Percentiles rank a stretch among this genome's conserved stretches.
phyloP scores from a whole-genome alignment of 2,329 filamentous ascomycete species.

The Plectosphaerella cucumerina region DNA sequence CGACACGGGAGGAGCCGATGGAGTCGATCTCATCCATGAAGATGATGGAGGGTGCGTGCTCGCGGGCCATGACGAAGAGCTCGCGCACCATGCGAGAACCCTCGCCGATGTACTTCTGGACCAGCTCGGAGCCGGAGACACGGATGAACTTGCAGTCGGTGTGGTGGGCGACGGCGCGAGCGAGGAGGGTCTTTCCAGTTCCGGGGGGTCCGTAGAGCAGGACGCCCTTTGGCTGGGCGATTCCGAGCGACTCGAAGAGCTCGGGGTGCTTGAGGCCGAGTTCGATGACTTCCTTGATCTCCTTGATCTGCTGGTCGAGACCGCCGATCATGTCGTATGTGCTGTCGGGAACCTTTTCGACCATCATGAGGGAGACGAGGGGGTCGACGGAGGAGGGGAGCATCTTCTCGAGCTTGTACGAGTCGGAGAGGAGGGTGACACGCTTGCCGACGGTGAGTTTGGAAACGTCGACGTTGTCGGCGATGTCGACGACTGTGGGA shows the following conservation, averaged over 20 bases:
- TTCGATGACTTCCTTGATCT: slow-evolving; percentile 99
- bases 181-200: slow-evolving; percentile 93
- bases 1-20: slow-evolving; percentile 94
- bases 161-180: slow-evolving; percentile 94
- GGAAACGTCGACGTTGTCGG: slow-evolving; percentile 87
- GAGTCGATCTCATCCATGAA: slow-evolving; percentile 99
- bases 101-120: slow-evolving; percentile 99
- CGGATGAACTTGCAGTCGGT: slow-evolving; percentile 99
- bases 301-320: slow-evolving; percentile 98
- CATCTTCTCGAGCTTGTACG: slow-evolving; percentile 98
- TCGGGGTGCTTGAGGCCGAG: slow-evolving; percentile 97
- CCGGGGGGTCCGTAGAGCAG: slow-evolving; percentile 94
- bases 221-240: slow-evolving; percentile 96
- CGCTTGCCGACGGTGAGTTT: slow-evolving; percentile 98
- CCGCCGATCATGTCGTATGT: slow-evolving; percentile 99
- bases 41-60: slow-evolving; percentile 97
- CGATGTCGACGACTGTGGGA: slow-evolving; percentile 80
- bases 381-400: slow-evolving; percentile 97
- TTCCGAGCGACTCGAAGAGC: slow-evolving; percentile 97
- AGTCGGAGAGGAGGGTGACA: slow-evolving; percentile 92
- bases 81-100: slow-evolving; percentile 98
- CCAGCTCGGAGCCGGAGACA: slow-evolving; percentile 91
- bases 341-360: slow-evolving; percentile 98
- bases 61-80: slow-evolving; percentile 97
- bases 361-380: slow-evolving; percentile 99